Evolutionary conservation across 192 early-diverging fungal species (phyloP).

Genomic region (Nowakowskiella sp.): DNA sequence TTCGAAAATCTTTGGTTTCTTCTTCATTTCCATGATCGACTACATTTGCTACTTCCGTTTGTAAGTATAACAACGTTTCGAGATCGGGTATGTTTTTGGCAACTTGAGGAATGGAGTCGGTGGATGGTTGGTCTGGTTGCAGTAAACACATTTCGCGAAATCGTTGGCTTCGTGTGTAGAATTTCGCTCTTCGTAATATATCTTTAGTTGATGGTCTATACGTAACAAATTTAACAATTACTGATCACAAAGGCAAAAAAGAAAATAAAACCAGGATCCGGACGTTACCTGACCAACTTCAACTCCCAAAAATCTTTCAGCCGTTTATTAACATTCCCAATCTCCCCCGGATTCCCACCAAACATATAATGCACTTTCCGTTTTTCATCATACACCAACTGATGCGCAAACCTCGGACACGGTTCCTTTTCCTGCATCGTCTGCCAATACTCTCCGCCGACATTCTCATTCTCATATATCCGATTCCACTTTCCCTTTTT

Average conservation of each 20-base stretch:
- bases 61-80: conserved; percentile 71
- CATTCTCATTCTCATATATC: conserved; percentile 63
- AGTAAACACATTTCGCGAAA: conserved; percentile 70
- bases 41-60: conserved; percentile 57
- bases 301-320: conserved; percentile 84
- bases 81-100: not conserved
- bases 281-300: conserved; percentile 54
- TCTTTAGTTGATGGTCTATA: conserved; percentile 53
- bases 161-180: conserved; percentile 68
- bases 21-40: conserved; percentile 53
- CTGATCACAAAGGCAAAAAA: too few species aligned
- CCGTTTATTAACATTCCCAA: conserved; percentile 46
- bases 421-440: conserved; percentile 54
- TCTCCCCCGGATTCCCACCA: conserved; percentile 86
- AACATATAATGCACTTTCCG: conserved; percentile 77
- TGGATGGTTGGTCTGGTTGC: conserved; percentile 5
- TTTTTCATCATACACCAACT: conserved; percentile 74
- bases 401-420: conserved; percentile 83
- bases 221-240: not conserved
- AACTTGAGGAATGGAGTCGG: not conserved
- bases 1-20: conserved; percentile 39
- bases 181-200: conserved; percentile 64
- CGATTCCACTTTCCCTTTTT: conserved; percentile 50
- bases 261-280: too few species aligned
- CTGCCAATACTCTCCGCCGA: conserved; percentile 40